Base-by-base conservation (phyloP, 1,284 basidiomycete genomes). In the Ustilago bromivora region DNA sequence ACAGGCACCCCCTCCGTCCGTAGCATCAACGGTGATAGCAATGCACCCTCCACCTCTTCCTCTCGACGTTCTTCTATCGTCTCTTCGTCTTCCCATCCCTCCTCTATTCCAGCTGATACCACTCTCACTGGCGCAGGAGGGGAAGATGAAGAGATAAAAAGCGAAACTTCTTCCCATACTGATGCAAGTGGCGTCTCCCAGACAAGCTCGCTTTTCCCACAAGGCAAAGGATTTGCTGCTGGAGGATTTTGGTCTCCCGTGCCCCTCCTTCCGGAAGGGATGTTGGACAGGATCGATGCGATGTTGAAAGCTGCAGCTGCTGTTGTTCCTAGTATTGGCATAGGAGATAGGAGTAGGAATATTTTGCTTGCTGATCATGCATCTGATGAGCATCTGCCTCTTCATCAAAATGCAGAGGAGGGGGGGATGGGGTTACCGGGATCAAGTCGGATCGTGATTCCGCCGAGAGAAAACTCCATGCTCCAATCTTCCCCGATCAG, bases 171-270 rank as follows among this genome's bases (percentile, higher is more conserved):
- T 0, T 58, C 61, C 5, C 65, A 28, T 49, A 71, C 71, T 3
- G 69, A 70, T 23, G 49, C 55, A 9, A 74, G 69, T 32, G 57
- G 17, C 1, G 61, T 52, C 19, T 66, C 61, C 53, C 67, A 68
- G 3, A 43, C 74, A 1, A 77, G 66, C 49, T 80, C 66, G 49
- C 67, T 83, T 17, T 83, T 79, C 53, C 76, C 82, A 5, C 68
- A 63, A 38, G 82, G 82, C 9, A 76, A 80, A 52, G 82, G 82
- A 0, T 71, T 84, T 40, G 69, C 73, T 0, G 81, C 81, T 0
- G 82, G 82, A 0, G 76, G 71, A 1, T 75, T 67, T 40, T 82
- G 81, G 82, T 66, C 71, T 15, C 82, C 82, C 13, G 81, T 82
- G 0, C 82, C 82, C 0, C 28, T 84, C 7, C 52, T 84, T 6